A percentile compares a stretch with the other conserved stretches of the same genome.
These are phyloP conservation scores for Takashimella koratensis DNA, from an alignment of 1,284 basidiomycete genomes.

Conservation along the genomic window DNA sequence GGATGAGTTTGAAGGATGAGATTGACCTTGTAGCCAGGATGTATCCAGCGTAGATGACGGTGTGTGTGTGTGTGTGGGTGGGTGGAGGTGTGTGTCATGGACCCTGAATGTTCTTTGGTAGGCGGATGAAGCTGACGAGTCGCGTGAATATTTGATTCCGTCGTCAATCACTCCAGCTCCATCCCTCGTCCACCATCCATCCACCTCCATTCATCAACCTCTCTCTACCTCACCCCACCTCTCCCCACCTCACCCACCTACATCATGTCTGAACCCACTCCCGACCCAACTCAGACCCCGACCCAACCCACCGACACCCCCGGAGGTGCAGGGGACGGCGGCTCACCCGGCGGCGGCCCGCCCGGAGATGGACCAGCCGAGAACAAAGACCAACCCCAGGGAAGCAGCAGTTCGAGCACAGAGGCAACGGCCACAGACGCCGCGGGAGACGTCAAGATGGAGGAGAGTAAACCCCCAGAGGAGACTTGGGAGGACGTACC, in stretches of 20 bases:
- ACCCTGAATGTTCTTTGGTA: too few relatives aligned
- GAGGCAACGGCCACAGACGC: constrained; percentile 8
- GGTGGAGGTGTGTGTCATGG: too few relatives aligned
- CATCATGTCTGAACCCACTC: constrained; percentile 17
- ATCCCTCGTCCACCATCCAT: not conserved
- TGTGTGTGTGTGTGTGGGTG: too few relatives aligned
- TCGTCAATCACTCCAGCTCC: not conserved
- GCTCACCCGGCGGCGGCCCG: not conserved
- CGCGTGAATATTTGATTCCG: constrained; percentile 14
- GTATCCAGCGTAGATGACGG: not conserved
- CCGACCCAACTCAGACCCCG: constrained; percentile 9
- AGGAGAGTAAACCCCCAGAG: constrained; percentile 26
- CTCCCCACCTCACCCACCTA: too few relatives aligned
- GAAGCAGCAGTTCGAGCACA: constrained; percentile 10
- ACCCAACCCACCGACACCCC: constrained; percentile 3
- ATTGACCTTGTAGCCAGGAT: too few relatives aligned
- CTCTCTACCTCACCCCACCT: not conserved
- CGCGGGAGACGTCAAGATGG: constrained; percentile 16
- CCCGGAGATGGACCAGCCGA: not conserved
- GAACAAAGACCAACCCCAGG: not conserved
- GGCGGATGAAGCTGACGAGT: constrained; percentile 13
- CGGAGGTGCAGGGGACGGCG: not conserved
- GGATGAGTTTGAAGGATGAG: too few relatives aligned
- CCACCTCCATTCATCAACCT: not conserved
- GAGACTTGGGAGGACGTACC: constrained; percentile 48